Conservation (phyloP, 1,284 basidiomycete genomes). For the Fomitopsis schrenkii region DNA sequence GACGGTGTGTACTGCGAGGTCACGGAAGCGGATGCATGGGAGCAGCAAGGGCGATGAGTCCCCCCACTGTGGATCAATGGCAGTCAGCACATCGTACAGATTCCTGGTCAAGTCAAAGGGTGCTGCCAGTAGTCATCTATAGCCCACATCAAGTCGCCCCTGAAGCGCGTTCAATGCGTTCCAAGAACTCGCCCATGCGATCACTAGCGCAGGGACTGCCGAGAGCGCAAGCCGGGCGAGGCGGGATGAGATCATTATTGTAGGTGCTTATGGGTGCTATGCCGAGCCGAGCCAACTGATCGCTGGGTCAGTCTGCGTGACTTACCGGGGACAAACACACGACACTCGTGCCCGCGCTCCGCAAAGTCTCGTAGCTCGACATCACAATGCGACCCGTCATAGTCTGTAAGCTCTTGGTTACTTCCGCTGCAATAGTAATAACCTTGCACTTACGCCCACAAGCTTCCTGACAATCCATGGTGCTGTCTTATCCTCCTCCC, state of each 20-base stretch:
- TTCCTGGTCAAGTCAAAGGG: no score
- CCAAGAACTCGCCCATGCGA: no score
- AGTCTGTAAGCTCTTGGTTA: not conserved
- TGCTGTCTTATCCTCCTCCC: not conserved
- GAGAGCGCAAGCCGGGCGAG: no score
- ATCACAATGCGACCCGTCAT: not conserved
- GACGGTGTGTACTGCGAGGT: not conserved
- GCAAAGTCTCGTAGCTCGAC: not conserved
- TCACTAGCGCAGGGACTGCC: no score
- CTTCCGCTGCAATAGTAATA: not conserved
- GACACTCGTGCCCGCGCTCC: not conserved
- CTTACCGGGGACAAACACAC: not conserved
- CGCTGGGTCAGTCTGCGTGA: not conserved
- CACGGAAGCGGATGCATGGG: not conserved
- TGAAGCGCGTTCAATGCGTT: no score
- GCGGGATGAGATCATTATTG: no score
- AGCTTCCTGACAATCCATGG: not conserved
- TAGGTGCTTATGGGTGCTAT: no score
- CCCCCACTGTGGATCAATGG: not conserved
- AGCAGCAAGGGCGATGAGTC: not conserved
- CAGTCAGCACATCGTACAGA: no score
- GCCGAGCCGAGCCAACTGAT: not conserved
- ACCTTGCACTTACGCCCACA: not conserved
- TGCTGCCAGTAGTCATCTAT: no score
- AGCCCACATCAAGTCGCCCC: no score